Evolutionary conservation across 345 rosid genomes (phyloP), one percentile per base, ranked within the genome.

Genomic region (Camelina sativa): DNA sequence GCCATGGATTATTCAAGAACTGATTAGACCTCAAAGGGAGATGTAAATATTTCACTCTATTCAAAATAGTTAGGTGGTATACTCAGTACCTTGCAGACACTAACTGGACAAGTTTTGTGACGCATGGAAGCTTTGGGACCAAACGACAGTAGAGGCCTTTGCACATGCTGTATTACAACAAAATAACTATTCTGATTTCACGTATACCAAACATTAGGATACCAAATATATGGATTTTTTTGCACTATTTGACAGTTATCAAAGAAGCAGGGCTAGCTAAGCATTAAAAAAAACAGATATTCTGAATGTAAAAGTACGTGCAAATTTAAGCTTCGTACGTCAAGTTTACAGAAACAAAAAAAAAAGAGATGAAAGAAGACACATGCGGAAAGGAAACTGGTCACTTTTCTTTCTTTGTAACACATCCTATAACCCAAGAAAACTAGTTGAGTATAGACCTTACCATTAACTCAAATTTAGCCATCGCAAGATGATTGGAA

Each of bases 401-500:
- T 53, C n/a, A 43, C 17, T 56, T 38, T 6, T 43, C 30, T 56
- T 28, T 56, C 64, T 56, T 12, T 17, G 23, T 43, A 40, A 41
- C 25, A 69, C 38, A 28, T 28, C 30, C 30, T 28, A 28, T 28
- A 28, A 0, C 30, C 4, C 30, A 28, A 28, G 30, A 28, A 28
- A 28, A 4, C 30, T 28, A 28, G 30, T 28, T 28, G 5, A 28
- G 30, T 4, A 28, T n/a, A 53, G 59, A 56, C 70, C 84, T 86
- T 69, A 92, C 98, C 89, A 85, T 83, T 78, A 95, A 83, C 76
- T 90, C 88, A 83, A 95, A 92, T 78, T 90, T 92, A 43, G 98
- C 99, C 92, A 90, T 86, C 9, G 97, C 91, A 72, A 95, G 96
- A 86, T 92, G 97, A 83, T 85, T 90, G 68, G 97, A 85, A 76